Evolutionary conservation across 345 rosid species (phyloP).

Genomic region (Cardamine resedifolia): DNA sequence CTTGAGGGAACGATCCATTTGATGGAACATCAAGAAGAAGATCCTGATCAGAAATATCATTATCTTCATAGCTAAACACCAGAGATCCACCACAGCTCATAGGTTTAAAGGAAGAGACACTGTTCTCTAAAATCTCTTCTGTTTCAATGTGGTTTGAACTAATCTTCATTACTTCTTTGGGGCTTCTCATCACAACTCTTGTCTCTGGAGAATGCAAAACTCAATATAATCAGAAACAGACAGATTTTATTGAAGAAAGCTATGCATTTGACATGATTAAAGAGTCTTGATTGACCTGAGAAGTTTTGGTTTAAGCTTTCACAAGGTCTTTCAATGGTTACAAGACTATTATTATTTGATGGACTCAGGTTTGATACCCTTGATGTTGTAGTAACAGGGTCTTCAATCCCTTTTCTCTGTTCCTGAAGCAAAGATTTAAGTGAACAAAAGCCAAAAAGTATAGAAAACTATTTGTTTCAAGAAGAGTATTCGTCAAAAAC

Average conservation of each 20-base stretch:
- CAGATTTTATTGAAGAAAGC: background rate
- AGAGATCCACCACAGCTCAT: slow-evolving; percentile 62
- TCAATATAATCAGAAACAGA: slow-evolving; percentile 27
- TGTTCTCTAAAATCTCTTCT: slow-evolving; percentile 59
- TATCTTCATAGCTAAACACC: slow-evolving; percentile 53
- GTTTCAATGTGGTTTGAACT: slow-evolving; percentile 46
- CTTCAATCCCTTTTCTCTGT: slow-evolving; percentile 41
- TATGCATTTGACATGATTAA: slow-evolving; percentile 3
- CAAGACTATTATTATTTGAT: slow-evolving; percentile 34
- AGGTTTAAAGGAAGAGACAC: slow-evolving; percentile 67
- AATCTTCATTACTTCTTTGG: slow-evolving; percentile 49
- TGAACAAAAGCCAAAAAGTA: slow-evolving; percentile 19
- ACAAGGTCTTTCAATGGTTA: slow-evolving; percentile 48
- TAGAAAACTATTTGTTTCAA: background rate
- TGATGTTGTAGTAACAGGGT: slow-evolving; percentile 35
- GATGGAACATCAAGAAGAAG: slow-evolving; percentile 85
- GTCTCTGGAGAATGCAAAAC: slow-evolving; percentile 49
- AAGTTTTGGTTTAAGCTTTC: slow-evolving; percentile 54
- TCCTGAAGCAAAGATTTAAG: slow-evolving; percentile 48
- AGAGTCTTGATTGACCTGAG: slow-evolving; percentile 53
- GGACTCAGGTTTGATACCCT: slow-evolving; percentile 39
- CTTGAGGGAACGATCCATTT: slow-evolving; percentile 81
- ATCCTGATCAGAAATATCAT: slow-evolving; percentile 57
- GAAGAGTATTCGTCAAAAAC: slow-evolving; percentile 44
- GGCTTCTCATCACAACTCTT: slow-evolving; percentile 57